Conservation (phyloP, 495 filamentous ascomycete species). For the Penicillium antarcticum region DNA sequence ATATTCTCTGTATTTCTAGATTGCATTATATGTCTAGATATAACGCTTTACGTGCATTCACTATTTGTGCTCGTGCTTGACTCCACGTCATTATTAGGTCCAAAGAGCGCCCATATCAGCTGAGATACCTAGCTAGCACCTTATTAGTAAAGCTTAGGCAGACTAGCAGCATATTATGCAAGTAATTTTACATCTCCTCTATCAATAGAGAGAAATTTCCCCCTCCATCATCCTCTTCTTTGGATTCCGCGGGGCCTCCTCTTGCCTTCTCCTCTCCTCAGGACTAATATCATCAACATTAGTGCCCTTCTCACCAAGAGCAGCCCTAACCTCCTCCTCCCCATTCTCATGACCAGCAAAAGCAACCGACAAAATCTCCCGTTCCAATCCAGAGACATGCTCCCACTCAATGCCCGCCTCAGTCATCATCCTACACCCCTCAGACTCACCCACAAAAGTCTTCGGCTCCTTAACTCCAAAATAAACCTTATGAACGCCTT, state of each 20-base stretch:
- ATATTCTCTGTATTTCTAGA: no score
- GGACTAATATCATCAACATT: constrained; percentile 35
- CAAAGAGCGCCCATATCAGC: no score
- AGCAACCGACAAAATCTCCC: constrained; percentile 76
- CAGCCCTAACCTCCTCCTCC: constrained; percentile 31
- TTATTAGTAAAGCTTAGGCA: no score
- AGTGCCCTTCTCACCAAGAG: constrained; percentile 27
- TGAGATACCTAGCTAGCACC: no score
- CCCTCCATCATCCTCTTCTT: constrained; percentile 50
- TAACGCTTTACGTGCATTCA: no score
- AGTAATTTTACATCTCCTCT: background rate
- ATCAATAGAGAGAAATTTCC: constrained; percentile 19
- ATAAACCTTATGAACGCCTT: constrained; percentile 71
- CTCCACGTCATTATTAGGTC: background rate
- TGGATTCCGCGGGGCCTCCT: constrained; percentile 38
- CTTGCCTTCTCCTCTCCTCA: constrained; percentile 33
- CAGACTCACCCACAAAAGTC: constrained; percentile 80
- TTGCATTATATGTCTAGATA: no score
- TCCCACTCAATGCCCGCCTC: constrained; percentile 72
- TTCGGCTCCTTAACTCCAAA: constrained; percentile 86
- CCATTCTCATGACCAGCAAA: constrained; percentile 69
- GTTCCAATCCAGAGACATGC: constrained; percentile 71
- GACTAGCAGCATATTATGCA: background rate
- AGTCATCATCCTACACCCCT: constrained; percentile 65
- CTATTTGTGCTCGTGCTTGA: background rate